Conservation (phyloP, 495 filamentous ascomycete species). For the Neurospora sp. region DNA sequence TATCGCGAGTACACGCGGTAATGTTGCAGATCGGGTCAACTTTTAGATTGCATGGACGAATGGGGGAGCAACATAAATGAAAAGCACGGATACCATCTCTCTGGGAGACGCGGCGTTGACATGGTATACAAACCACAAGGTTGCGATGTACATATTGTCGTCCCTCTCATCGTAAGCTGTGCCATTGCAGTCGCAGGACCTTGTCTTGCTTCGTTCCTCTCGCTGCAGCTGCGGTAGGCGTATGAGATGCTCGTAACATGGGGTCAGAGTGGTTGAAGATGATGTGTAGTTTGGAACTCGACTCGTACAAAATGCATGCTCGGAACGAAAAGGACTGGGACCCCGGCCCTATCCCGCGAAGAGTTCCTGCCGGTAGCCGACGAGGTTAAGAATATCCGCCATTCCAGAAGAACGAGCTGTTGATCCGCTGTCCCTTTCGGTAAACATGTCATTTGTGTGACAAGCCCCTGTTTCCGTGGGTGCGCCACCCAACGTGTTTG, state of each 20-base stretch:
- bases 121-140: slow-evolving; percentile 1
- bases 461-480: not conserved
- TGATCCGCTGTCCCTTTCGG: not conserved
- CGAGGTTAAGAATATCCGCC: not conserved
- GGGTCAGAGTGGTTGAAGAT: not conserved
- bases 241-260: not conserved
- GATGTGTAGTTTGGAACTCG: not conserved
- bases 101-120: slow-evolving; percentile 6
- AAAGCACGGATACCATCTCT: slow-evolving; percentile 13
- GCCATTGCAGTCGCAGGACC: slow-evolving; percentile 4
- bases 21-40: slow-evolving; percentile 11
- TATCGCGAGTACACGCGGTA: slow-evolving; percentile 11
- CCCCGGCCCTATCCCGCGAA: not conserved
- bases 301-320: not conserved
- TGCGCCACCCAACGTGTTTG: not conserved
- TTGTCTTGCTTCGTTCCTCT: slow-evolving; percentile 1
- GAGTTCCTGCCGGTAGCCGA: not conserved
- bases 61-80: slow-evolving; percentile 18
- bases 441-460: not conserved
- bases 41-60: slow-evolving; percentile 9
- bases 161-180: slow-evolving; percentile 4
- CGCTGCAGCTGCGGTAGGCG: not conserved
- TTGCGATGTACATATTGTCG: slow-evolving; percentile 11
- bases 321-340: not conserved
- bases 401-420: not conserved